phyloP scores from a whole-genome alignment of 768 basidiomycete species.

The Termitomyces sp. region DNA sequence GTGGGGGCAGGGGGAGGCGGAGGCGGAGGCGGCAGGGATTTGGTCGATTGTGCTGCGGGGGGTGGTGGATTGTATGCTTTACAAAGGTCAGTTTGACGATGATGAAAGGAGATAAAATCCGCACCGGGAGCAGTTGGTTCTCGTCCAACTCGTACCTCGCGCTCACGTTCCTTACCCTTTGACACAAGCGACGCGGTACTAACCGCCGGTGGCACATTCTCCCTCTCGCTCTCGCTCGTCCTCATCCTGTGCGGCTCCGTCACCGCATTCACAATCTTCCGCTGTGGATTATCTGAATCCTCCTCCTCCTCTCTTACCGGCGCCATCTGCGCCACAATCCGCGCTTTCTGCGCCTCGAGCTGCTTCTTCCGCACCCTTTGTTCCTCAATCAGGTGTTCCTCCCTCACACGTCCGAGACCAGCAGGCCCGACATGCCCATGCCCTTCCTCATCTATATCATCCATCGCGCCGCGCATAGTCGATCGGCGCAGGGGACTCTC shows the following conservation, averaged over 20 bases:
- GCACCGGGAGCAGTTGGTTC: constrained; percentile 5
- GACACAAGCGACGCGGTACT: constrained; percentile 5
- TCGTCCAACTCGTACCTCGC: constrained; percentile 5
- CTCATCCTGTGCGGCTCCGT: constrained; percentile 20
- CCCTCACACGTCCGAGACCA: constrained; percentile 21
- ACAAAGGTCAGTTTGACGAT: not conserved
- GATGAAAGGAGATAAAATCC: not conserved
- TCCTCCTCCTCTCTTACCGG: constrained; percentile 49
- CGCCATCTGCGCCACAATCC: constrained; percentile 93
- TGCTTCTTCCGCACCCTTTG: constrained; percentile 57
- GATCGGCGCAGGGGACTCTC: constrained; percentile 52
- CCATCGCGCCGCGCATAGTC: constrained; percentile 36
- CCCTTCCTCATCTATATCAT: constrained; percentile 41
- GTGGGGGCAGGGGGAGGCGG: constrained; percentile 16
- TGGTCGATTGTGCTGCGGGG: constrained; percentile 10
- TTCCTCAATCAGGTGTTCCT: constrained; percentile 28
- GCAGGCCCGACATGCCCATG: constrained; percentile 24
- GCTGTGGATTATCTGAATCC: constrained; percentile 23
- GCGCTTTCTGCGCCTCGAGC: constrained; percentile 86
- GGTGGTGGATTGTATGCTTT: constrained; percentile 4
- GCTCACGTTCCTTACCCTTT: constrained; percentile 13
- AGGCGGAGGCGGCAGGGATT: constrained; percentile 15
- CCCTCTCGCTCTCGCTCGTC: constrained; percentile 27
- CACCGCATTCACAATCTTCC: constrained; percentile 21
- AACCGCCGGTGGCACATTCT: constrained; percentile 23